Conservation (phyloP, 805 yeast genomes). For the Sugiyamaella smithiae region DNA sequence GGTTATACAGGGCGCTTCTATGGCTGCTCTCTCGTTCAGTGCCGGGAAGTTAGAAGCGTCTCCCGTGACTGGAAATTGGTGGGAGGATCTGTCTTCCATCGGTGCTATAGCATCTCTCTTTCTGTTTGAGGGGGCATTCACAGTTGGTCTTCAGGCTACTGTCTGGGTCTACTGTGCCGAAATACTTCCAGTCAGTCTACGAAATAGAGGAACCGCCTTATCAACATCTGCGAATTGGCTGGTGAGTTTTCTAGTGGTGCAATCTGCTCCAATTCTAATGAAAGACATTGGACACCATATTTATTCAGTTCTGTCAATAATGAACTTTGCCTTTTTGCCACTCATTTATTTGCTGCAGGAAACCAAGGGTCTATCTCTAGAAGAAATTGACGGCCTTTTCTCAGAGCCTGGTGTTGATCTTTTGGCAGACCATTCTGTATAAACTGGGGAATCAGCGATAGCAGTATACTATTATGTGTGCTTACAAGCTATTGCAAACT, state of each 20-base stretch:
- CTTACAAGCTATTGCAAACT: no score
- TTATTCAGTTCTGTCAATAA: constrained; percentile 56
- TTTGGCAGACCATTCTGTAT: no score
- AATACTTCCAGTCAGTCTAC: constrained; percentile 72
- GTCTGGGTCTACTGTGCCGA: constrained; percentile 85
- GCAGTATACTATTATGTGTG: no score
- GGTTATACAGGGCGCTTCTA: constrained; percentile 47
- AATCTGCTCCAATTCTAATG: constrained; percentile 52
- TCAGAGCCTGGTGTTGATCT: no score
- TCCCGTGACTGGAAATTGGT: background rate
- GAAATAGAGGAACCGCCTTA: constrained; percentile 82
- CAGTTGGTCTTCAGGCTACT: constrained; percentile 86
- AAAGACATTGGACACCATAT: constrained; percentile 50
- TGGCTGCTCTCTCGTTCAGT: constrained; percentile 21
- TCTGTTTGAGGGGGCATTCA: constrained; percentile 77
- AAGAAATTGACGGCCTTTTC: no score
- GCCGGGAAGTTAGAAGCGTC: background rate
- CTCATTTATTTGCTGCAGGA: constrained; percentile 52
- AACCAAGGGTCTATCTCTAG: constrained; percentile 57
- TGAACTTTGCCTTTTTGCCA: constrained; percentile 46
- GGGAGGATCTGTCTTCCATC: constrained; percentile 11
- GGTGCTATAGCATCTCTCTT: constrained; percentile 52
- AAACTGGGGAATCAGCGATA: no score
- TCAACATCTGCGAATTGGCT: constrained; percentile 64
- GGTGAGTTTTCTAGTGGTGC: constrained; percentile 55